These are phyloP conservation scores for Dichotomocladium elegans DNA, from an alignment of 371 early-diverging fungal genomes.

Conservation along the genomic window DNA sequence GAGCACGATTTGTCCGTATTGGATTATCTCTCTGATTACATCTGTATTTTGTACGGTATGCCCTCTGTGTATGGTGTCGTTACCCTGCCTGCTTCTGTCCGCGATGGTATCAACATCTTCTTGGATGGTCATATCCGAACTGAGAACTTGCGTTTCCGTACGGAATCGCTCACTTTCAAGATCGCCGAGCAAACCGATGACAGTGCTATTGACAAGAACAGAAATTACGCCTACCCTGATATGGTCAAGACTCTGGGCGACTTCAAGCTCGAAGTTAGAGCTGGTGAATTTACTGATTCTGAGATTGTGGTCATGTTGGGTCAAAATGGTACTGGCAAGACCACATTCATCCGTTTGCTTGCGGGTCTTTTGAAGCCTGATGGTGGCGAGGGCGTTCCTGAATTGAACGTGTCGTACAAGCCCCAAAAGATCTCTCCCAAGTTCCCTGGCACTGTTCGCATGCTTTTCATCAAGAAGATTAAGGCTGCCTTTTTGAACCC, in stretches of 20 bases:
- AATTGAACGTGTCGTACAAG: constrained; percentile 94
- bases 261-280: constrained; percentile 83
- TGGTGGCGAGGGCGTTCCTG: constrained; percentile 75
- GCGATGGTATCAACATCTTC: constrained; percentile 99
- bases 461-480: constrained; percentile 94
- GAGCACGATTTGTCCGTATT: constrained; percentile 99
- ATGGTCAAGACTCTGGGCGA: constrained; percentile 86
- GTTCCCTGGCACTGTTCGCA: constrained; percentile 94
- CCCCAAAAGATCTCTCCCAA: constrained; percentile 99
- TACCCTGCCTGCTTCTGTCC: constrained; percentile 96
- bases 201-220: constrained; percentile 71
- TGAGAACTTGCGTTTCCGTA: constrained; percentile 99
- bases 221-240: constrained; percentile 82
- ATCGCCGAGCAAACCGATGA: constrained; percentile 67
- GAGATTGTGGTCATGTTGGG: constrained; percentile 99
- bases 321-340: constrained; percentile 99
- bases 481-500: constrained; percentile 89
- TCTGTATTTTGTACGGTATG: constrained; percentile 98
- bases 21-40: constrained; percentile 98
- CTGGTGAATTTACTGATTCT: constrained; percentile 94
- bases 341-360: constrained; percentile 96
- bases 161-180: constrained; percentile 94
- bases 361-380: constrained; percentile 91
- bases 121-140: constrained; percentile 98
- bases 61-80: constrained; percentile 99